A percentile compares a stretch with the other conserved stretches of the same genome.
Conservation (phyloP, 768 basidiomycete species). For the Trametes cubensis region DNA sequence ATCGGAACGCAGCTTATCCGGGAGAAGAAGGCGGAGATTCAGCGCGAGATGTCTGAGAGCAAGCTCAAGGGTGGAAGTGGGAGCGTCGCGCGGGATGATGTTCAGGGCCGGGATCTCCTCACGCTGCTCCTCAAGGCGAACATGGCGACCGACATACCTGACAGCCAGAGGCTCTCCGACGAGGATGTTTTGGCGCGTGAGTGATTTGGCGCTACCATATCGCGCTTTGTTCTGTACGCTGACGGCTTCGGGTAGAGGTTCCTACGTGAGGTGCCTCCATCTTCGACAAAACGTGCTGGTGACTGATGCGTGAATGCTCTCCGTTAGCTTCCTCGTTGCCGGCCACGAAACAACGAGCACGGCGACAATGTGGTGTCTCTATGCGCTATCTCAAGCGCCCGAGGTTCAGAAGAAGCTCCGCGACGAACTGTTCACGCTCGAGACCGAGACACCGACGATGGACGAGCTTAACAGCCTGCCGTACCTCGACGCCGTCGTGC, state of each 20-base stretch:
- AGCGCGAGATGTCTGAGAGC: conserved; percentile 9
- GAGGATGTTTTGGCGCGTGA: conserved; percentile 63
- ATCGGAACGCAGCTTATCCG: conserved; percentile 35
- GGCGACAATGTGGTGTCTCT: conserved; percentile 42
- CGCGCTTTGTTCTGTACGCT: neutral
- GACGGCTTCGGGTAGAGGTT: conserved; percentile 13
- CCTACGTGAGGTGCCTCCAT: conserved; percentile 16
- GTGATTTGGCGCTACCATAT: conserved; percentile 24
- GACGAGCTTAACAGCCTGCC: conserved; percentile 67
- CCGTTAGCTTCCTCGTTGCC: conserved; percentile 32
- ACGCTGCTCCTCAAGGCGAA: conserved; percentile 66
- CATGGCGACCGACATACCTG: conserved; percentile 60
- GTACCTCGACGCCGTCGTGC: conserved; percentile 71
- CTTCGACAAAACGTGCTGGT: neutral
- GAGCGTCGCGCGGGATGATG: conserved; percentile 38
- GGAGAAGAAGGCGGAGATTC: conserved; percentile 39
- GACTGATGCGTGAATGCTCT: too few species aligned
- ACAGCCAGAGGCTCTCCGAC: conserved; percentile 59
- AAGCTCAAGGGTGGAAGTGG: conserved; percentile 19
- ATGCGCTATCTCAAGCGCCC: conserved; percentile 41
- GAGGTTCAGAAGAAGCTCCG: conserved; percentile 43
- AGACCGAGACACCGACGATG: conserved; percentile 57
- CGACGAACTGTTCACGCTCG: conserved; percentile 44
- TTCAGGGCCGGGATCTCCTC: conserved; percentile 57
- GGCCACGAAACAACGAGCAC: conserved; percentile 49